Base-by-base conservation (phyloP, 2,329 filamentous ascomycete genomes). In the Sporothrix mexicana region DNA sequence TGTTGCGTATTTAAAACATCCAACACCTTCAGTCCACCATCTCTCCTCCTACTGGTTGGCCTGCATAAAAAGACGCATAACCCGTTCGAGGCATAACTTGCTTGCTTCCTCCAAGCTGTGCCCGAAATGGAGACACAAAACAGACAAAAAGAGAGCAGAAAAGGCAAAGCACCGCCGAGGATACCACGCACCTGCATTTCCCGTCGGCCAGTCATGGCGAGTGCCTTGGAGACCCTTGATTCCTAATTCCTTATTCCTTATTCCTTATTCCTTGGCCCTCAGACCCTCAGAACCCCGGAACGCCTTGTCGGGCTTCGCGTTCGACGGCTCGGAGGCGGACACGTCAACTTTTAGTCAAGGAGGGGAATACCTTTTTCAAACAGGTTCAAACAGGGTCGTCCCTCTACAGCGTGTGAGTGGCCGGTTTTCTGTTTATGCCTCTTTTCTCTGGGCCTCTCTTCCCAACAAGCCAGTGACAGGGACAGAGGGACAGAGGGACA, bases 281-380 rank as follows among this genome's bases (percentile, higher is more conserved):
- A n/a, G 20, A 36, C 57, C 41, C 43, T 7, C 55, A n/a, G 20
- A 36, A 36, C 30, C 9, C 20, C 41, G 36, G 30, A 36, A 59
- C 53, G 55, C 59, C 64, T 45, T 67, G 66, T 70, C 47, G 49
- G 57, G 66, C 57, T 72, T 70, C 47, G 49, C 49, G 66, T 49
- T 72, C n/a, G 59, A 61, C 70, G 73, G 43, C 61, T 74, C 53
- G 53, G 36, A 51, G 45, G 17, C 23, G 62, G 53, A 68, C 73
- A 74, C 73, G 73, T 74, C 73, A 74, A 51, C 61, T 15, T 9
- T 17, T 36, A 36, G 30, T 36, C 30, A 36, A 36, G 7, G 30
- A 36, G 30, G 30, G 30, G 30, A 36, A 7, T 36, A 36, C 5
- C 30, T 6, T 36, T 36, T n/a, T n/a, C n/a, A n/a, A n/a, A n/a